phyloP scores from a whole-genome alignment of 2,329 filamentous ascomycete genomes.

The Thielaviopsis punctulata region DNA sequence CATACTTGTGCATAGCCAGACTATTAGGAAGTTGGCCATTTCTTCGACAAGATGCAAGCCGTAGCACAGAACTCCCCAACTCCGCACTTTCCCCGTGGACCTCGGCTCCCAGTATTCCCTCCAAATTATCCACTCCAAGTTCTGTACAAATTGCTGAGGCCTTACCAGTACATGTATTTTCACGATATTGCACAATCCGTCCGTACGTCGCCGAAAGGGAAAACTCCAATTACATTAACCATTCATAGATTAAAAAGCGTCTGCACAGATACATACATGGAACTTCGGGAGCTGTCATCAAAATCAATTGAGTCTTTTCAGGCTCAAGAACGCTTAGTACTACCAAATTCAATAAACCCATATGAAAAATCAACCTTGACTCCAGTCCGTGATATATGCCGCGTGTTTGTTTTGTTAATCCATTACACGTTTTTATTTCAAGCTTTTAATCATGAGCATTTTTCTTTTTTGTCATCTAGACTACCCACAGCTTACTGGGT shows the following conservation, averaged over 20 bases:
- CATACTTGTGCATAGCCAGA: not conserved
- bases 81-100: no score
- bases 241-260: no score
- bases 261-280: not conserved
- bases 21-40: no score
- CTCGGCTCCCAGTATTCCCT: no score
- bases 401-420: not conserved
- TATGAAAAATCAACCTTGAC: conserved; percentile 8
- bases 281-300: conserved; percentile 2
- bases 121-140: no score
- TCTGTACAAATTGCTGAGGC: not conserved
- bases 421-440: conserved; percentile 9
- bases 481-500: conserved; percentile 27
- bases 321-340: conserved; percentile 4
- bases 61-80: no score
- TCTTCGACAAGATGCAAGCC: no score
- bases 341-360: conserved; percentile 1
- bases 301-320: conserved; percentile 6
- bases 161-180: no score
- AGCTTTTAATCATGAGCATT: conserved; percentile 4
- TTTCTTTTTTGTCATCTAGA: conserved; percentile 6
- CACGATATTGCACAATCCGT: no score
- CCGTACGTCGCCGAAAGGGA: no score
- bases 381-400: conserved; percentile 6
- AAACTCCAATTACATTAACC: no score